These are phyloP conservation scores for Eleusine indica DNA, from an alignment of 176 grass and related monocot species.

Conservation along the genomic window DNA sequence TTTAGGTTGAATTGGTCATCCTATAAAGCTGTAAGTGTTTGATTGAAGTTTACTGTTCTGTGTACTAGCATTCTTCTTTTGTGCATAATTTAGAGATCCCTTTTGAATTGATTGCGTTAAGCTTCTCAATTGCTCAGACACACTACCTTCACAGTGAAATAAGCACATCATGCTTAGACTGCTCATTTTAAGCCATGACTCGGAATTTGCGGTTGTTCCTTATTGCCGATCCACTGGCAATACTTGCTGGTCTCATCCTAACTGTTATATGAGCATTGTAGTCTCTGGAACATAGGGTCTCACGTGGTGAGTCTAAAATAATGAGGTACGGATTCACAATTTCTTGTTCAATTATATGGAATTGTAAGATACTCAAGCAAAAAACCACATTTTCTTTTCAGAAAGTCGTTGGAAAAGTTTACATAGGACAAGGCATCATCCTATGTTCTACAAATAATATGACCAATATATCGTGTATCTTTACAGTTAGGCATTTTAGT, in stretches of 20 bases:
- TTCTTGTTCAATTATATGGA: background rate
- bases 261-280: background rate
- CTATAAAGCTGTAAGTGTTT: background rate
- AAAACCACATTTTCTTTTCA: background rate
- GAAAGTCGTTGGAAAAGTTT: background rate
- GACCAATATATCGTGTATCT: background rate
- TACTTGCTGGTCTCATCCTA: background rate
- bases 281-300: background rate
- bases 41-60: background rate
- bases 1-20: background rate
- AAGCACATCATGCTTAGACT: background rate
- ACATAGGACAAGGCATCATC: background rate
- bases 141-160: background rate
- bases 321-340: background rate
- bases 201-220: background rate
- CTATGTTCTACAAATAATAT: background rate
- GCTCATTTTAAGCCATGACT: background rate
- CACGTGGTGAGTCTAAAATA: background rate
- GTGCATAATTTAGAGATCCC: background rate
- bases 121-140: background rate
- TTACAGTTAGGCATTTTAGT: background rate
- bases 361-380: background rate
- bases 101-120: background rate
- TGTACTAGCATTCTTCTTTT: background rate
- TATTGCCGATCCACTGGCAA: background rate